These are phyloP conservation scores for Leptographium lundbergii DNA, from an alignment of 2,329 filamentous ascomycete genomes.

Conservation along the genomic window DNA sequence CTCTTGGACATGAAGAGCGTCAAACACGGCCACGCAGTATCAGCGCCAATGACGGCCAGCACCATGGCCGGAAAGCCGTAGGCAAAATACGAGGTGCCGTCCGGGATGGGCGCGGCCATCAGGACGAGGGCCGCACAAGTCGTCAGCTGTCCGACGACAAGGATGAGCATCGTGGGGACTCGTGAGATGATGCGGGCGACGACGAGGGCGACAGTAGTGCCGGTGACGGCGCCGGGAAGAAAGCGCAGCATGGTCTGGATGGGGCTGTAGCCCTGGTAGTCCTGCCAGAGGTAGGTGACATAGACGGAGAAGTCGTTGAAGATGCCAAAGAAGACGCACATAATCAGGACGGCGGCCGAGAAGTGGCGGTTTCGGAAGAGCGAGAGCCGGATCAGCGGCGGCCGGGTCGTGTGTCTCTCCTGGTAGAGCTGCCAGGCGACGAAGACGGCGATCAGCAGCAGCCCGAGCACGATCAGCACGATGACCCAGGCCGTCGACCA, in stretches of 20 bases:
- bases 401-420: slow-evolving; percentile 27
- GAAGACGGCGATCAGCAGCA: slow-evolving; percentile 42
- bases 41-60: slow-evolving; percentile 49
- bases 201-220: slow-evolving; percentile 39
- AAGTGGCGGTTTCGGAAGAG: slow-evolving; percentile 46
- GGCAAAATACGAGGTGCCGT: slow-evolving; percentile 47
- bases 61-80: slow-evolving; percentile 53
- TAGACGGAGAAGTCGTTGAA: slow-evolving; percentile 58
- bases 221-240: slow-evolving; percentile 49
- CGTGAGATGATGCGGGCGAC: slow-evolving; percentile 42
- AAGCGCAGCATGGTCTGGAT: slow-evolving; percentile 56
- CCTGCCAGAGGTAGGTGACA: slow-evolving; percentile 57
- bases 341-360: slow-evolving; percentile 49
- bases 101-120: slow-evolving; percentile 47
- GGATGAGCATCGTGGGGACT: slow-evolving; percentile 42
- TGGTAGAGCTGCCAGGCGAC: slow-evolving; percentile 47
- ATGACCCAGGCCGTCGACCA: slow-evolving; percentile 51
- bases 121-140: slow-evolving; percentile 38
- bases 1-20: slow-evolving; percentile 52
- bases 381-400: slow-evolving; percentile 51
- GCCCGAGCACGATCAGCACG: slow-evolving; percentile 41
- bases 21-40: slow-evolving; percentile 51
- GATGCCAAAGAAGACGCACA: slow-evolving; percentile 51
- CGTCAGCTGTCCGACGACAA: slow-evolving; percentile 42
- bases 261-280: slow-evolving; percentile 46